Evolutionary conservation across 2,329 filamentous ascomycete genomes (phyloP).

Genomic region (Pseudogymnoascus sp.): DNA sequence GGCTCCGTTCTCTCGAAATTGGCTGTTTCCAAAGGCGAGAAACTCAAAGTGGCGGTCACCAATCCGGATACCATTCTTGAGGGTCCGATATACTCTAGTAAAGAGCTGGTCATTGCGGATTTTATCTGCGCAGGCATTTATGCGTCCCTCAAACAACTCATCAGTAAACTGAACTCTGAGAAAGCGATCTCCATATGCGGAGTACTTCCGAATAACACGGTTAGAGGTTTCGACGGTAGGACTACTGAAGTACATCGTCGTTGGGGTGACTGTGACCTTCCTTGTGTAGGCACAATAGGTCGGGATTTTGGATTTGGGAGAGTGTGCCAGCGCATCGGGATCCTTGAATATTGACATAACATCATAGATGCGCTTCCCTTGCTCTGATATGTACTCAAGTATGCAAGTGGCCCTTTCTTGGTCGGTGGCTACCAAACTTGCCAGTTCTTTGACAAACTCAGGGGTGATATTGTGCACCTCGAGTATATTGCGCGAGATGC

Average conservation of each 20-base stretch:
- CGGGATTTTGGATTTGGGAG: conserved; percentile 47
- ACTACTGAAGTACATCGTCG: conserved; percentile 67
- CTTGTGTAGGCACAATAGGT: conserved; percentile 66
- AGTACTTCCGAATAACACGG: conserved; percentile 68
- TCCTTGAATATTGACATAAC: conserved; percentile 65
- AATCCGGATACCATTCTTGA: conserved; percentile 72
- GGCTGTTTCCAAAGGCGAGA: conserved; percentile 89
- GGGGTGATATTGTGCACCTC: conserved; percentile 64
- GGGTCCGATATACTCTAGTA: conserved; percentile 59
- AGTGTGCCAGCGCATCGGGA: conserved; percentile 39
- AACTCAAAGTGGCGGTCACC: conserved; percentile 80
- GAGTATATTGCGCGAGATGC: conserved; percentile 70
- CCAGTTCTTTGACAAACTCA: conserved; percentile 58
- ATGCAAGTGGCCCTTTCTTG: conserved; percentile 49
- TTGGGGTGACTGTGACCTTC: conserved; percentile 75
- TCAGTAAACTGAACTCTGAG: conserved; percentile 85
- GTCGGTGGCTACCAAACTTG: conserved; percentile 36
- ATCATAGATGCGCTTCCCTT: conserved; percentile 52
- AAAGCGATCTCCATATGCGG: conserved; percentile 64
- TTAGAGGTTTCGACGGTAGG: conserved; percentile 83
- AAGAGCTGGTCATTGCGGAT: conserved; percentile 60
- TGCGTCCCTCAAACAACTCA: conserved; percentile 43
- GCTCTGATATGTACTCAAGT: conserved; percentile 65
- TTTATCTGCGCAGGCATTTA: conserved; percentile 37
- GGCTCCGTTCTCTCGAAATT: conserved; percentile 82